phyloP scores from a whole-genome alignment of 2,329 filamentous ascomycete species.

The Nemania abortiva region DNA sequence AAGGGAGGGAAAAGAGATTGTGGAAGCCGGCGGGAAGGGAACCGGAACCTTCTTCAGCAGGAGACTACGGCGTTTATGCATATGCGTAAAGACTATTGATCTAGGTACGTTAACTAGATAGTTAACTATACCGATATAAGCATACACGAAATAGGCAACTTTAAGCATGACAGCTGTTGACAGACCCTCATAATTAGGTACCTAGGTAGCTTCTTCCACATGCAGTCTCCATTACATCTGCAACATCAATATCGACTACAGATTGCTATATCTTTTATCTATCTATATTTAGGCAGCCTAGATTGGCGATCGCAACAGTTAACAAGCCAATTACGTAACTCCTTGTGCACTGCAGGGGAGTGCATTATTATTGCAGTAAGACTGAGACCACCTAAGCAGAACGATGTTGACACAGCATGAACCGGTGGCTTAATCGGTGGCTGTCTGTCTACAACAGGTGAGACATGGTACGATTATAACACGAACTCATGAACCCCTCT shows the following conservation, averaged over 20 bases:
- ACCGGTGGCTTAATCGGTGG: slow-evolving; percentile 2
- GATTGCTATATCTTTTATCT: no score
- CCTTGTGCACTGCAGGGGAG: neutral
- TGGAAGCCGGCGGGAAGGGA: slow-evolving; percentile 22
- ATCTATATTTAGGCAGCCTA: neutral
- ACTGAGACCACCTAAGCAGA: neutral
- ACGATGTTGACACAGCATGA: neutral
- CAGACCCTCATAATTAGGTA: no score
- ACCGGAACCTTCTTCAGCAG: neutral
- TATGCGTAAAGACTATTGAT: neutral
- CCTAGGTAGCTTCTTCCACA: no score
- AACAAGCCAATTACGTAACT: neutral
- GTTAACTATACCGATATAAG: neutral
- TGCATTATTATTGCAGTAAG: neutral
- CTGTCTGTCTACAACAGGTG: neutral
- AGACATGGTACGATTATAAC: slow-evolving; percentile 19
- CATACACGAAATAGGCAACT: no score
- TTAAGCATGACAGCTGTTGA: no score
- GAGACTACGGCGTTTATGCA: neutral
- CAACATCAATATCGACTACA: no score
- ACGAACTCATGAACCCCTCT: neutral
- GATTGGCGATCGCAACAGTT: slow-evolving; percentile 19
- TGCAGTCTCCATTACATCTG: no score
- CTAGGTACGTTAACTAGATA: no score
- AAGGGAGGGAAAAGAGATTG: neutral